A percentile compares a stretch with the other conserved stretches of the same genome.
Conservation (phyloP, 176 grass and related monocot genomes). For the Calamus simplicifolius region DNA sequence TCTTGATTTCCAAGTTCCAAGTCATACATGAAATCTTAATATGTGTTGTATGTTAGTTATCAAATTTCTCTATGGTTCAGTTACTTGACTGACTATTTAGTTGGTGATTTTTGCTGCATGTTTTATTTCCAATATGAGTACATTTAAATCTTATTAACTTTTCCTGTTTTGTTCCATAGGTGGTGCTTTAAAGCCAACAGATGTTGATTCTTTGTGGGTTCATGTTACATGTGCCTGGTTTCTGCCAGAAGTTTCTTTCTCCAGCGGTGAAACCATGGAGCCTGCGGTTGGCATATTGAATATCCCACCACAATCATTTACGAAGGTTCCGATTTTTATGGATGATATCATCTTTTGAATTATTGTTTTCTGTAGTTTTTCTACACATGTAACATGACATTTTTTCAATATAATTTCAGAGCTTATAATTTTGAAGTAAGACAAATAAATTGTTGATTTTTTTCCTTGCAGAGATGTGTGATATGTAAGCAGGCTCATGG, state of each 20-base stretch:
- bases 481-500: slow-evolving; percentile 91
- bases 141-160: background rate
- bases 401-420: too few relatives aligned
- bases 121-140: too few relatives aligned
- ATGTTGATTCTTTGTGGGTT: slow-evolving; percentile 80
- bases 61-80: too few relatives aligned
- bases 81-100: too few relatives aligned
- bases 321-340: slow-evolving; percentile 37
- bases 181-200: slow-evolving; percentile 82
- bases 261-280: slow-evolving; percentile 67
- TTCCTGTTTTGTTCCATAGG: slow-evolving; percentile 26
- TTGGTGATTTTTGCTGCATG: too few relatives aligned
- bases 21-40: too few relatives aligned
- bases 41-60: too few relatives aligned
- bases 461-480: slow-evolving; percentile 50
- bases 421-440: too few relatives aligned
- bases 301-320: slow-evolving; percentile 69
- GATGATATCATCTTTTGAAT: background rate
- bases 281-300: slow-evolving; percentile 78
- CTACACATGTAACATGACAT: background rate
- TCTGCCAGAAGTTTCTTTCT: slow-evolving; percentile 81
- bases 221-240: slow-evolving; percentile 96
- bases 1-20: too few relatives aligned
- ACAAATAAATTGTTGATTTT: background rate
- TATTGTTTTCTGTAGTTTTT: slow-evolving; percentile 10